Evolutionary conservation across 768 basidiomycete species (phyloP).

Genomic region (Trametes meyenii): DNA sequence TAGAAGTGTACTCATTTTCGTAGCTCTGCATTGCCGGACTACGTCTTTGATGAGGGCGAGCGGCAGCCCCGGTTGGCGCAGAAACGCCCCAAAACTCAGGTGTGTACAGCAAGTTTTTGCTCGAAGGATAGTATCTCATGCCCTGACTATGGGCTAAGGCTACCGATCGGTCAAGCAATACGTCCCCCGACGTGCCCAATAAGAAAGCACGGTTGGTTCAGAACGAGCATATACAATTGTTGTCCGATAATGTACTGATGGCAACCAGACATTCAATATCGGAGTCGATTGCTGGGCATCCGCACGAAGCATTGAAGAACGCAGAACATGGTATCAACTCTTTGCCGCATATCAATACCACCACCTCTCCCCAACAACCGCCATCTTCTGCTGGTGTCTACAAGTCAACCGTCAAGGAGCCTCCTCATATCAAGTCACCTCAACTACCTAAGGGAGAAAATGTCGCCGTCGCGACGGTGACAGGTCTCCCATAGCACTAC

Average conservation of each 20-base stretch:
- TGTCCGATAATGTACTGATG: background rate
- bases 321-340: conserved; percentile 17
- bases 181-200: conserved; percentile 69
- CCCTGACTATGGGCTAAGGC: conserved; percentile 46
- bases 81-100: conserved; percentile 77
- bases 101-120: conserved; percentile 36
- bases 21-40: conserved; percentile 78
- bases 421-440: conserved; percentile 56
- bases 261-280: conserved; percentile 16
- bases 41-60: conserved; percentile 81
- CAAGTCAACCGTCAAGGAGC: conserved; percentile 41
- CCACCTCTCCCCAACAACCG: conserved; percentile 42
- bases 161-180: conserved; percentile 59
- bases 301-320: conserved; percentile 19
- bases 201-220: conserved; percentile 72
- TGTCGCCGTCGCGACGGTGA: conserved; percentile 54
- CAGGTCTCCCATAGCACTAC: conserved; percentile 32
- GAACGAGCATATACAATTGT: background rate
- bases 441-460: conserved; percentile 66
- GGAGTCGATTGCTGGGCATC: conserved; percentile 9
- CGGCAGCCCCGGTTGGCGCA: conserved; percentile 68
- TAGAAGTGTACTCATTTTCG: conserved; percentile 8
- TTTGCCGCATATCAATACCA: conserved; percentile 13
- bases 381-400: conserved; percentile 43
- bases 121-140: background rate